Base-by-base conservation (phyloP, 129 eudicot genomes). In the Chrysanthemum lavandulifolium region DNA sequence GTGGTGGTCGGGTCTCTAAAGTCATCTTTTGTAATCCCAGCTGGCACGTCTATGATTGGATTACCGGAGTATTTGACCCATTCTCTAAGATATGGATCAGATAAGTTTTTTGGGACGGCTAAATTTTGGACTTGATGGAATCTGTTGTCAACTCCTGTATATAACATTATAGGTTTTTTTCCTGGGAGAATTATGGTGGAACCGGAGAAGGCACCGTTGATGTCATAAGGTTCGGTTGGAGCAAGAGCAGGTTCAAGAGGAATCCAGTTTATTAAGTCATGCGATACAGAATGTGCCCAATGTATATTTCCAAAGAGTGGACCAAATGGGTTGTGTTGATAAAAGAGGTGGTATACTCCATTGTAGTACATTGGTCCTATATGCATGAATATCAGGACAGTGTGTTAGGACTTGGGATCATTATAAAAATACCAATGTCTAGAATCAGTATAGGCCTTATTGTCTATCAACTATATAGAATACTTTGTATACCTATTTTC, bases 1-100 rank as follows among this genome's bases (percentile, higher is more conserved):
- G 97, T 84, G 5, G 97, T 90, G 25, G 86, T 83, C 0, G 97
- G 94, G 74, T 90, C 94, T 23, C 94, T 64, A 53, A 84, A 90
- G n/a, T 64, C 76, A 12, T 13, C 61, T 0, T 75, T 57, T 48
- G 77, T 62, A 15, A 85, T 83, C 9, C 83, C 74, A 0, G 55
- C 47, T 14, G 65, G 68, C 2, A 86, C 84, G n/a, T 51, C 56
- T 48, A 89, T 78, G 62, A 89, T 11, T 2, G 94, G 97, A 72
- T 90, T 83, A 1, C n/a, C 27, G 1, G 83, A 36, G 21, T 75
- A 77, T 43, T 90, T 90, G 67, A 81, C 78, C 97, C 97, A 87
- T 76, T 87, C 89, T 16, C 21, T 16, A 19, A 85, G 91, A 64
- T 58, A 68, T 0, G 94, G 89, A 21, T 90, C 96, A 0, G 93